phyloP scores from a whole-genome alignment of 768 basidiomycete species.

The Auricularia sp. region DNA sequence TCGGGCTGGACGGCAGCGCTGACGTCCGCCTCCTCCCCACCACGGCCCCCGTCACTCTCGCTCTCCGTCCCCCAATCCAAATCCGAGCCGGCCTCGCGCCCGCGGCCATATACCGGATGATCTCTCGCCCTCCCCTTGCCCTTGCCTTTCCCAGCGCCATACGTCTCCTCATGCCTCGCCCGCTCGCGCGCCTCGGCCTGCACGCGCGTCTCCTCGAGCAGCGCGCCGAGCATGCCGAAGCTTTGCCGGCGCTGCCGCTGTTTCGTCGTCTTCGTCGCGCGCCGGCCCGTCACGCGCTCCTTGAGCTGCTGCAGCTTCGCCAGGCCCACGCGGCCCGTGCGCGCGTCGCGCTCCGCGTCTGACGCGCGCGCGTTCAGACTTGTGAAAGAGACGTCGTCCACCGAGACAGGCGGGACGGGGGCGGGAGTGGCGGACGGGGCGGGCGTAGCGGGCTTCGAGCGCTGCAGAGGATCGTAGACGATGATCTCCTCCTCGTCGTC shows the following conservation, averaged over 20 bases:
- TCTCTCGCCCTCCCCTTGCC: constrained; percentile 29
- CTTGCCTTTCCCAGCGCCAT: constrained; percentile 14
- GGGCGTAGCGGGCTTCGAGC: constrained; percentile 5
- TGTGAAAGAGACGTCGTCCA: not conserved
- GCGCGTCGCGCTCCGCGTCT: not conserved
- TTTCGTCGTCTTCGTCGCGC: not conserved
- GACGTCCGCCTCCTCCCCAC: not conserved
- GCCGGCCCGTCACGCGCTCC: not conserved
- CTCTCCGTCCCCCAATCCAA: constrained; percentile 50
- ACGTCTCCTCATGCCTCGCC: not conserved
- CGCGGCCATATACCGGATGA: constrained; percentile 18
- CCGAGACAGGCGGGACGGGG: not conserved
- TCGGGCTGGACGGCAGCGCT: not conserved
- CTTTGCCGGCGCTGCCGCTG: not conserved
- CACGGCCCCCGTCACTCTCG: constrained; percentile 21
- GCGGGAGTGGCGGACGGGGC: constrained; percentile 7
- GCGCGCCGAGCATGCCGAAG: constrained; percentile 4
- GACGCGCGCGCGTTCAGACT: not conserved
- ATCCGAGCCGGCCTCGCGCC: constrained; percentile 56
- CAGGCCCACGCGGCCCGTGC: not conserved
- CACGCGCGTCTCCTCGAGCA: constrained; percentile 14
- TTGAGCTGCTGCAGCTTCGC: not conserved
- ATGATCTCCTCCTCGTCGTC: not conserved
- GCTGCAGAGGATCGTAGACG: constrained; percentile 14
- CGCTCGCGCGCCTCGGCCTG: not conserved